These are phyloP conservation scores for Petunia hybrid DNA, from an alignment of 305 asterid genomes.

Conservation along the genomic window DNA sequence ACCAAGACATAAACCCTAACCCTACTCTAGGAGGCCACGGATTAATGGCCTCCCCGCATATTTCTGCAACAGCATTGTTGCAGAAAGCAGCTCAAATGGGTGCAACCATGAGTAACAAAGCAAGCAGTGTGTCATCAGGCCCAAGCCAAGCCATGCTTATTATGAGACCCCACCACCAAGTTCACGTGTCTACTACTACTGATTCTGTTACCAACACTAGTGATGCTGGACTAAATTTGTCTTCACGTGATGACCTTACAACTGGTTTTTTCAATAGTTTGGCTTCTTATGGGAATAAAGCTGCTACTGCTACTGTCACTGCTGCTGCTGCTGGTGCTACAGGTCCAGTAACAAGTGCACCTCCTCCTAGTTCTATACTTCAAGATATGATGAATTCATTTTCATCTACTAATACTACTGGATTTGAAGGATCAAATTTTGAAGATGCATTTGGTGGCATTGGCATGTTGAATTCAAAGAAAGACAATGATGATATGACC, in stretches of 20 bases:
- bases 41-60: conserved; percentile 43
- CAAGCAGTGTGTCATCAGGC: conserved; percentile 17
- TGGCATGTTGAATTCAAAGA: conserved; percentile 31
- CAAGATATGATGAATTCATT: conserved; percentile 46
- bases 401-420: conserved; percentile 34
- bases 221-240: conserved; percentile 48
- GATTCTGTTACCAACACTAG: conserved; percentile 36
- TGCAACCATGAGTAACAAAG: conserved; percentile 42
- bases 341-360: background rate
- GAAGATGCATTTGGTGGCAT: conserved; percentile 47
- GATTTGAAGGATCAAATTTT: conserved; percentile 46
- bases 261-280: conserved; percentile 40
- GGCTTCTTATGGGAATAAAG: conserved; percentile 65
- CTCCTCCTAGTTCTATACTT: conserved; percentile 32
- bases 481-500: conserved; percentile 44
- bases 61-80: conserved; percentile 56
- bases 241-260: conserved; percentile 48
- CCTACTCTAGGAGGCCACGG: conserved; percentile 38
- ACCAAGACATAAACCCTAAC: conserved; percentile 44
- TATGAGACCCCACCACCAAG: conserved; percentile 48
- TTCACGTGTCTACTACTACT: conserved; percentile 46
- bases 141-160: conserved; percentile 38
- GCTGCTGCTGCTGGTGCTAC: conserved; percentile 21
- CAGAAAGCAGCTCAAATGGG: conserved; percentile 60
- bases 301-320: conserved; percentile 30